These are phyloP conservation scores for Candida ovalis DNA, from an alignment of 805 yeast genomes.

Conservation along the genomic window DNA sequence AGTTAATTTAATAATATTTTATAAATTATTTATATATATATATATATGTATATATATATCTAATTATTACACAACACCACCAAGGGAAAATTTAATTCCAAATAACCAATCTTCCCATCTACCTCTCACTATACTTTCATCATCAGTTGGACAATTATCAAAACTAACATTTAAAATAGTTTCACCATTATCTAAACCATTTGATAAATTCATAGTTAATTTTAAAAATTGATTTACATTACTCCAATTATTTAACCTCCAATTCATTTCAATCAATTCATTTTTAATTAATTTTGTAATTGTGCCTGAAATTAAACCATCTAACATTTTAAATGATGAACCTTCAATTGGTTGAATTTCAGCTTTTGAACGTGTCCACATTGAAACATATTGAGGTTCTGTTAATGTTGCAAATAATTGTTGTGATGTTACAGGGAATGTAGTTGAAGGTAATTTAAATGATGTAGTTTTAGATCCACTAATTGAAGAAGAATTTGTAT, in stretches of 20 bases:
- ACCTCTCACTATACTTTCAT: slow-evolving; percentile 79
- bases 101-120: slow-evolving; percentile 89
- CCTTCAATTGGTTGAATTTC: slow-evolving; percentile 57
- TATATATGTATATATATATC: background rate
- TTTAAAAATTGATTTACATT: slow-evolving; percentile 74
- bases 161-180: slow-evolving; percentile 76
- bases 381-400: slow-evolving; percentile 74
- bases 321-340: slow-evolving; percentile 67
- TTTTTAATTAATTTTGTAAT: slow-evolving; percentile 55
- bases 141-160: slow-evolving; percentile 91
- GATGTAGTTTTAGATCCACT: slow-evolving; percentile 67
- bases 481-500: slow-evolving; percentile 10
- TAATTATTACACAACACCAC: slow-evolving; percentile 64
- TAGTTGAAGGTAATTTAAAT: slow-evolving; percentile 62
- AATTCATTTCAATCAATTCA: slow-evolving; percentile 61
- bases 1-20: too few species aligned
- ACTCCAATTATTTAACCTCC: slow-evolving; percentile 94
- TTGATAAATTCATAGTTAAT: slow-evolving; percentile 51
- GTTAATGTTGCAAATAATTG: slow-evolving; percentile 76
- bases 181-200: slow-evolving; percentile 76
- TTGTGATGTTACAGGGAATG: slow-evolving; percentile 83
- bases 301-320: slow-evolving; percentile 81
- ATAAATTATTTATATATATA: background rate
- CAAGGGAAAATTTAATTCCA: slow-evolving; percentile 90
- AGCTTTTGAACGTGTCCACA: slow-evolving; percentile 83